Evolutionary conservation across 345 rosid species (phyloP), one percentile per base, ranked within the genome.

Genomic region (Erysimum cheiranthoides): DNA sequence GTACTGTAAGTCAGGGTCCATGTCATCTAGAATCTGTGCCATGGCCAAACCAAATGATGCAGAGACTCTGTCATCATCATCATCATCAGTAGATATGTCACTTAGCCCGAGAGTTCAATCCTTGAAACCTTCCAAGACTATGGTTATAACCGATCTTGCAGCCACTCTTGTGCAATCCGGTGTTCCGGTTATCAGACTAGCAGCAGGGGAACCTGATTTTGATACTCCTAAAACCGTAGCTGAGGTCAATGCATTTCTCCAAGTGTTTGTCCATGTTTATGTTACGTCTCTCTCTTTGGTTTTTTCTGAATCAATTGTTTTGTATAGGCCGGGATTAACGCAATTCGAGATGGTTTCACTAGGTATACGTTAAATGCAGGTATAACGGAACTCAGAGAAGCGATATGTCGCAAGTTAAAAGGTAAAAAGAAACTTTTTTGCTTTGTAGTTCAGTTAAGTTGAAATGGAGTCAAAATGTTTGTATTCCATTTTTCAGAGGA

Each of bases 201-300:
- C 99, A 62, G 99, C 98, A 31, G 99, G 99, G 56, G 99, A 95
- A 68, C 98, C 99, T 8, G 99, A 95, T 86, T 95, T 92, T 52
- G 96, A 92, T 64, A 95, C 99, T 2, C 98, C 99, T 32, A 64
- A 83, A 68, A 53, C 72, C 46, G 85, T 95, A 73, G 83, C 94
- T 5, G 96, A 92, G 92, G 99, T 93, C 50, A 2, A 8, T 32
- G 18, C 49, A 54, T 54, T 47, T 16, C 34, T 56, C 39, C 14
- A 40, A 51, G 1, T 35, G 10, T 16, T 51, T 49, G 32, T 61
- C 11, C n/a, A 6, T 39, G 64, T 66, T 45, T 49, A 16, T 52
- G 66, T 8, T 14, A 12, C 54, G 5, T 34, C 36, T 36, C 10
- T 49, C 30, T 54, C 11, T 47, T 2, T 4, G 25, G 50, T 54